A percentile compares a stretch with the other conserved stretches of the same genome.
phyloP scores from a whole-genome alignment of 192 early-diverging fungal species.

The Thamnidium elegans region DNA sequence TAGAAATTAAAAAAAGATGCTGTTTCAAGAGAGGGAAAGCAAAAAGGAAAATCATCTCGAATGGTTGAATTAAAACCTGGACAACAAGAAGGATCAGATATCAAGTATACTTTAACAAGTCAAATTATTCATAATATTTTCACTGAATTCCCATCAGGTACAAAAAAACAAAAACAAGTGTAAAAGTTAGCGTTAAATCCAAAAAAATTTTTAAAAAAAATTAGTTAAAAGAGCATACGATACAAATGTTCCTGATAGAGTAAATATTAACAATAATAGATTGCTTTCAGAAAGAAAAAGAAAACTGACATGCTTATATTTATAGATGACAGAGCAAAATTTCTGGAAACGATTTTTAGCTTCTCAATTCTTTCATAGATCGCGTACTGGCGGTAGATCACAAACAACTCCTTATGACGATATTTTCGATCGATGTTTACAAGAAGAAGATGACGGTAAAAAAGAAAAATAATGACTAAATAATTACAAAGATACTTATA shows the following conservation, averaged over 20 bases:
- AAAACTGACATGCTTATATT: background rate
- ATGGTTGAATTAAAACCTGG: slow-evolving; percentile 65
- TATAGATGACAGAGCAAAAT: slow-evolving; percentile 61
- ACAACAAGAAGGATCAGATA: slow-evolving; percentile 71
- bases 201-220: background rate
- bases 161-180: background rate
- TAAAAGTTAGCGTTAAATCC: background rate
- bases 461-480: slow-evolving; percentile 49
- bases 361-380: slow-evolving; percentile 85
- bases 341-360: slow-evolving; percentile 89
- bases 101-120: slow-evolving; percentile 85
- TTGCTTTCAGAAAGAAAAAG: background rate
- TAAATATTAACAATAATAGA: slow-evolving; percentile 2
- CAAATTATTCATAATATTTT: slow-evolving; percentile 88
- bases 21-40: slow-evolving; percentile 62
- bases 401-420: slow-evolving; percentile 56
- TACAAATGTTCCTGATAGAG: slow-evolving; percentile 70
- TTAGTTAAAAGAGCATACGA: slow-evolving; percentile 79
- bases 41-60: slow-evolving; percentile 77
- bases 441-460: slow-evolving; percentile 71
- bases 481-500: background rate
- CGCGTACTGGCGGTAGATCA: slow-evolving; percentile 51
- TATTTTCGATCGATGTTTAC: slow-evolving; percentile 75
- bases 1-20: slow-evolving; percentile 66
- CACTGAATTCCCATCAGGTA: slow-evolving; percentile 80